Evolutionary conservation across 345 rosid genomes (phyloP), one percentile per base, ranked within the genome.

Genomic region (Ailanthus altissimus): DNA sequence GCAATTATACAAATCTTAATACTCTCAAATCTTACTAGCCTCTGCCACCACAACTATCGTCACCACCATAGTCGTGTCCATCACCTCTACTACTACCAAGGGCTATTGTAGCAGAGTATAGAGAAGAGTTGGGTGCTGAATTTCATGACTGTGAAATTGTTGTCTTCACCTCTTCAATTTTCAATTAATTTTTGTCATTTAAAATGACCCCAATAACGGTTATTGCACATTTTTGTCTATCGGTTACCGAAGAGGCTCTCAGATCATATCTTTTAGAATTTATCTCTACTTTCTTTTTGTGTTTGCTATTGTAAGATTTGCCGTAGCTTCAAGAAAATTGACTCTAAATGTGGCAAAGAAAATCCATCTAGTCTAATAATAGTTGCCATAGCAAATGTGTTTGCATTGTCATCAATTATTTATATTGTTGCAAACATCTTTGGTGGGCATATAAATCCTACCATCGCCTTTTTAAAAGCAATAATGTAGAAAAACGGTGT

Each of bases 401-500:
- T 92, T 82, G 94, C 94, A 1, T 80, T 96, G 28, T 86, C 99
- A 0, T 85, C 93, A 2, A 84, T 91, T 0, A 86, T 96, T 40
- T 90, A 87, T 70, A 84, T 91, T 20, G 88, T 97, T 0, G 83
- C 85, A 66, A 90, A 79, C 63, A 80, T 88, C 23, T 95, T 97
- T 2, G 97, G 97, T 1, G 97, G 98, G 4, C 99, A 93, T 65
- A 91, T 93, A 68, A 96, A 93, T 75, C 99, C 99, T 3, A 95
- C 98, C 5, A 97, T 96, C 72, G 93, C 98, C 1, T 92, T 93
- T 61, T 90, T 78, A 0, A 89, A 86, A 94, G 99, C 92, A 2
- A 88, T 96, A 46, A 90, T n/a, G n/a, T n/a, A n/a, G n/a, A n/a
- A n/a, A n/a, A n/a, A n/a, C n/a, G n/a, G n/a, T n/a, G n/a, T n/a